Base-by-base conservation (phyloP, 2,329 filamentous ascomycete species). In the Lachnellula hyalina region DNA sequence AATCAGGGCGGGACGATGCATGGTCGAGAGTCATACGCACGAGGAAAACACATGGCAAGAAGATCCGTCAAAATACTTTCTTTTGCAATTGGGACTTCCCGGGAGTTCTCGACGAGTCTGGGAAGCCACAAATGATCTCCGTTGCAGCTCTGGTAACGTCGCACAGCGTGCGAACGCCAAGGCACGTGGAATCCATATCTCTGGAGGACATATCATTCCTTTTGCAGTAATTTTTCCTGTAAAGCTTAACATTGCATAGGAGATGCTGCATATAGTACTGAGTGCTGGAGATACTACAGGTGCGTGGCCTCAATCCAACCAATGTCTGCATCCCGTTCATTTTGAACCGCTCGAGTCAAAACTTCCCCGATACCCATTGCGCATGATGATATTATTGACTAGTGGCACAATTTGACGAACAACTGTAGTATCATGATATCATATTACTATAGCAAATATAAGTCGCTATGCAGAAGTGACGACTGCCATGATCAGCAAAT, bases 11-110 rank as follows among this genome's bases (percentile, higher is more conserved):
- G 47, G 52, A 45, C n/a, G 34, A 23, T 49, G 41, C 51, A 56
- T 52, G 34, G 12, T 41, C 23, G 47, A 53, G 47, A 53, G n/a
- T 34, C 32, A 32, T 21, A 14, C 49, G 32, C 53, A 44, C 50
- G 53, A 51, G 49, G 47, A 19, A 51, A 52, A 32, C 55, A 57
- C 55, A 53, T 60, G 57, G 57, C 55, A 51, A 48, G 42, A 47
- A 32, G 51, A 57, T 38, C 45, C 15, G 45, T 55, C 47, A 53
- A 34, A 28, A 12, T 47, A 23, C 34, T 41, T 21, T 40, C 41
- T 51, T 34, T 12, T 8, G 46, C 38, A 23, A 17, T 25, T 46
- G 21, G 12, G 23, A 15, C 17, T 32, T 47, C 45, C 28, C 45
- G 19, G 14, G 23, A 15, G 45, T 32, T 47, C 45, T 47, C 45